Percentiles rank a stretch among this genome's conserved stretches.
These are phyloP conservation scores for Dianthus caryophyllus DNA, from an alignment of 148 eudicot species.

Conservation along the genomic window DNA sequence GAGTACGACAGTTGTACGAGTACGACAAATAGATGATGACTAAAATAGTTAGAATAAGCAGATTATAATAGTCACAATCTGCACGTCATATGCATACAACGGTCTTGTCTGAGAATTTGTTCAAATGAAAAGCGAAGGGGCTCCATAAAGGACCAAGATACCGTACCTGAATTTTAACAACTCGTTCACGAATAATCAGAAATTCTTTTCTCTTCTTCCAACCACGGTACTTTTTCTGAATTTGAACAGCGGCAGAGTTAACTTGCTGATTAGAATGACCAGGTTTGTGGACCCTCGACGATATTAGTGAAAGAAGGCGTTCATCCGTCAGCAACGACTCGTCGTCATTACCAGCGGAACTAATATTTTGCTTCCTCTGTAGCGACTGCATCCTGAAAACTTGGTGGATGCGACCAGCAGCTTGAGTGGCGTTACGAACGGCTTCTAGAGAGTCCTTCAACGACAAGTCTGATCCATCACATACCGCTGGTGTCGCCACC, in stretches of 20 bases:
- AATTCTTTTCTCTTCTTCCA: conserved; percentile 75
- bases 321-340: conserved; percentile 42
- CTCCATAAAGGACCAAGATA: neutral
- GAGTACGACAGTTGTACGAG: too few relatives aligned
- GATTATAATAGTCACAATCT: too few relatives aligned
- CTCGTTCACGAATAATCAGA: conserved; percentile 47
- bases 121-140: neutral
- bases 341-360: conserved; percentile 34
- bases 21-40: too few relatives aligned
- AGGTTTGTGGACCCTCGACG: conserved; percentile 39
- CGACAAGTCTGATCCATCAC: conserved; percentile 52
- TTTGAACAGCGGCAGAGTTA: conserved; percentile 60
- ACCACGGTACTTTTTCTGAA: conserved; percentile 72
- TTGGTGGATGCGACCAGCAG: conserved; percentile 84
- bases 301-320: conserved; percentile 52
- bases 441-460: conserved; percentile 83
- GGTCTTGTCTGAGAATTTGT: too few relatives aligned
- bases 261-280: conserved; percentile 48
- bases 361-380: conserved; percentile 55
- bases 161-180: conserved; percentile 81
- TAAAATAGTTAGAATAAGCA: too few relatives aligned
- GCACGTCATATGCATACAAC: too few relatives aligned
- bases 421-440: conserved; percentile 82
- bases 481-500: conserved; percentile 44
- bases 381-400: conserved; percentile 79